Conservation (phyloP, 352 stramenopile species). For the Globisporangium parvum region DNA sequence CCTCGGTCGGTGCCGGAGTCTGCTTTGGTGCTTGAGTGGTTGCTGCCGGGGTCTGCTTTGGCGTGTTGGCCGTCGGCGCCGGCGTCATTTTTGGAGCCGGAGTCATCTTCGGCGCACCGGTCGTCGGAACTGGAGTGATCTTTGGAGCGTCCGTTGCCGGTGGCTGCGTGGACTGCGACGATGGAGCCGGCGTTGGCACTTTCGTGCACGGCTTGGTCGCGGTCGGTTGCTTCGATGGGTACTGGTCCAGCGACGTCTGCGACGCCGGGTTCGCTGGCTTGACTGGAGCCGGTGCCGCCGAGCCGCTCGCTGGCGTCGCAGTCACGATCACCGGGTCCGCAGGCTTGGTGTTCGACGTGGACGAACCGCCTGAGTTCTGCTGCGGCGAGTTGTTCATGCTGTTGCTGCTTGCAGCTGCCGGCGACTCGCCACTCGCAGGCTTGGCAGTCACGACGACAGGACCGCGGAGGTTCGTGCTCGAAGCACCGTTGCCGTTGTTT, state of each 20-base stretch:
- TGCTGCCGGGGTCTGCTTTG: conserved; percentile 6
- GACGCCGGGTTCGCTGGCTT: conserved; percentile 9
- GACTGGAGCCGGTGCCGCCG: background rate
- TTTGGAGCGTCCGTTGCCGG: background rate
- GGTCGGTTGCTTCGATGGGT: conserved; percentile 12
- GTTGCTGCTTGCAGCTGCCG: background rate
- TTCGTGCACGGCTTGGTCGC: conserved; percentile 13
- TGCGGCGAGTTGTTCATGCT: conserved; percentile 13
- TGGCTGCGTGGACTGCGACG: conserved; percentile 2
- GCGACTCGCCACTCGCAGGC: background rate
- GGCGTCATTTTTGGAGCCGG: conserved; percentile 7
- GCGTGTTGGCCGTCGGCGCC: background rate
- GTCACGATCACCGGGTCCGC: conserved; percentile 1
- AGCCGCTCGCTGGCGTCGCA: conserved; percentile 1
- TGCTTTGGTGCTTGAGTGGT: conserved; percentile 2
- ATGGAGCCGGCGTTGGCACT: conserved; percentile 3
- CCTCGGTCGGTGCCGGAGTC: conserved; percentile 4
- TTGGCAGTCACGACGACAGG: conserved; percentile 1
- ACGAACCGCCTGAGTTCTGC: conserved; percentile 12
- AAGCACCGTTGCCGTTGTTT: conserved; percentile 1
- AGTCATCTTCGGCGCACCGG: conserved; percentile 3
- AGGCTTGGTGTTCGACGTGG: conserved; percentile 8
- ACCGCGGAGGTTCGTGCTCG: conserved; percentile 12
- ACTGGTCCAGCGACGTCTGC: conserved; percentile 9
- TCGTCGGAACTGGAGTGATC: conserved; percentile 4